Conservation (phyloP, 495 filamentous ascomycete species). For the Neurospora intermedia region DNA sequence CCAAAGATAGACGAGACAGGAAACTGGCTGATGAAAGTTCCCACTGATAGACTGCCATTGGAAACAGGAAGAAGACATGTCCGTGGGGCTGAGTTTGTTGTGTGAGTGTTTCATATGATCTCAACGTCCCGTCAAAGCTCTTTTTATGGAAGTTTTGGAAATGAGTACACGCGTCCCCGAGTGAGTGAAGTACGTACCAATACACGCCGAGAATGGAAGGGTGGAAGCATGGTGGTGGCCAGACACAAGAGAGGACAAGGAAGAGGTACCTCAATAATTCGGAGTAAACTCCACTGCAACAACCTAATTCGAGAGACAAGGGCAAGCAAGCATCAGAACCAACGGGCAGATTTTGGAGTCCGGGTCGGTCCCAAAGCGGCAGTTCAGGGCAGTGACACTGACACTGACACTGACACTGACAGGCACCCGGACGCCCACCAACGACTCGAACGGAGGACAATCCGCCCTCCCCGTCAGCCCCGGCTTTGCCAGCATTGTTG, state of each 20-base stretch:
- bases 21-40: not conserved
- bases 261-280: not conserved
- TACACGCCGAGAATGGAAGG: not conserved
- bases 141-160: not conserved
- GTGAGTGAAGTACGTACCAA: not conserved
- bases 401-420: not conserved
- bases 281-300: not conserved
- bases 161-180: not conserved
- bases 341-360: not conserved
- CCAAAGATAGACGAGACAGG: not conserved
- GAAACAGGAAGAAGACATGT: not conserved
- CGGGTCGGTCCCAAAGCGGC: not conserved
- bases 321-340: not conserved
- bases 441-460: not conserved
- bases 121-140: not conserved
- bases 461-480: not conserved
- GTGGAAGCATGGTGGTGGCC: not conserved
- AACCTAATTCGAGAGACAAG: not conserved
- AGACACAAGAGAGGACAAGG: not conserved
- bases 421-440: not conserved
- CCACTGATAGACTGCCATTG: not conserved
- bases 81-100: not conserved
- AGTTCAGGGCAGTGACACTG: not conserved
- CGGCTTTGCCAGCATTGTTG: not conserved
- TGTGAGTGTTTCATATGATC: not conserved